phyloP scores from a whole-genome alignment of 805 yeast species.

The Saccharomyces jurei region DNA sequence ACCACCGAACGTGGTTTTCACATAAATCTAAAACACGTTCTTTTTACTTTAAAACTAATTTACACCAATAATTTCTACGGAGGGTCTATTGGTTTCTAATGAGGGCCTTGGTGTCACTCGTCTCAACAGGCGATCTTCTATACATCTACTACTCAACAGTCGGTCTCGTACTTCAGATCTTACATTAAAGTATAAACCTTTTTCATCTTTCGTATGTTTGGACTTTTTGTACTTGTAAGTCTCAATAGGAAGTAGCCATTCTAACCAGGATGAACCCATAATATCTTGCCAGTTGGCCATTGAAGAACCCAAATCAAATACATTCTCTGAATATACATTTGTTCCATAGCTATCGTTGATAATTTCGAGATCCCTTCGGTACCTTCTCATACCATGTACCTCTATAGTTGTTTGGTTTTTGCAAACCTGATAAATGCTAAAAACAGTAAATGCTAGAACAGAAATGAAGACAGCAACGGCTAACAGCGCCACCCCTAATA shows the following conservation, averaged over 20 bases:
- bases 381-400: slow-evolving; percentile 47
- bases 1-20: background rate
- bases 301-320: slow-evolving; percentile 63
- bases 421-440: slow-evolving; percentile 51
- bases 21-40: background rate
- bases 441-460: slow-evolving; percentile 46
- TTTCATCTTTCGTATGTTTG: slow-evolving; percentile 28
- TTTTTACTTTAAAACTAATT: background rate
- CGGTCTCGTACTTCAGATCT: slow-evolving; percentile 33
- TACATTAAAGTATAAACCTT: slow-evolving; percentile 44
- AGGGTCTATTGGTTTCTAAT: slow-evolving; percentile 8
- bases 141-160: slow-evolving; percentile 29
- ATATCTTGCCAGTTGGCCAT: slow-evolving; percentile 54
- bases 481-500: slow-evolving; percentile 52
- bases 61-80: background rate
- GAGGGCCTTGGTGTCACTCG: slow-evolving; percentile 29
- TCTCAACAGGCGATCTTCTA: slow-evolving; percentile 26
- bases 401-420: slow-evolving; percentile 78
- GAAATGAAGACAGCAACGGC: slow-evolving; percentile 49
- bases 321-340: slow-evolving; percentile 48
- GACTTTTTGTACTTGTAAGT: slow-evolving; percentile 17
- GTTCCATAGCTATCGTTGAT: slow-evolving; percentile 35
- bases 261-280: slow-evolving; percentile 60
- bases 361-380: slow-evolving; percentile 33
- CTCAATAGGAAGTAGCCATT: slow-evolving; percentile 65